Evolutionary conservation across 306 rosid genomes (phyloP).

Genomic region (Betula pendula): DNA sequence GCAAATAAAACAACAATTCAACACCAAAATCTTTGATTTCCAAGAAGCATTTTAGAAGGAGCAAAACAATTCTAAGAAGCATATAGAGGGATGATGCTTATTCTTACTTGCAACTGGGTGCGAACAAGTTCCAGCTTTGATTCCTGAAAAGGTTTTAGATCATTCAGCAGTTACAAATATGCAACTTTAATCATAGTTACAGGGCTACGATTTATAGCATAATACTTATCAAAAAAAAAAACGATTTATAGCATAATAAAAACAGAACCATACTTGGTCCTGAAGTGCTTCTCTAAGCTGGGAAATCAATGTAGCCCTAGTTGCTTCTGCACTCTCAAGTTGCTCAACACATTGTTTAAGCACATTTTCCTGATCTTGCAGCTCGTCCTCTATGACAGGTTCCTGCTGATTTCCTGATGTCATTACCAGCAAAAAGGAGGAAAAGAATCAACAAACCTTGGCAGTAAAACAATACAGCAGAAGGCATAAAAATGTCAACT

Average conservation of each 20-base stretch:
- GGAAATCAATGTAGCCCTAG: conserved; percentile 64
- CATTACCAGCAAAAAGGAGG: neutral
- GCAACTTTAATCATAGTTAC: neutral
- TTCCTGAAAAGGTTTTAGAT: conserved; percentile 62
- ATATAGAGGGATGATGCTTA: conserved; percentile 16
- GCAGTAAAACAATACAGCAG: neutral
- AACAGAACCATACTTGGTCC: conserved; percentile 60
- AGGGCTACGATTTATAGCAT: conserved; percentile 6
- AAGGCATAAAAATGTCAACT: neutral
- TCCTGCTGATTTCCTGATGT: conserved; percentile 63
- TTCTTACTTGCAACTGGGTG: conserved; percentile 76
- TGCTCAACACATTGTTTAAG: conserved; percentile 58
- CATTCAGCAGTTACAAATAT: conserved; percentile 24
- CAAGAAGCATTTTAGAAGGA: neutral
- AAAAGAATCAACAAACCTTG: neutral
- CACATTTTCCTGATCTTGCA: conserved; percentile 65
- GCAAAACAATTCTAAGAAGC: neutral
- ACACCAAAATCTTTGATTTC: neutral
- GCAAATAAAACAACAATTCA: neutral
- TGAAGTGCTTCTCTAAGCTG: conserved; percentile 79
- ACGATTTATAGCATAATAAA: conserved; percentile 3
- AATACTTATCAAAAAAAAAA: no score
- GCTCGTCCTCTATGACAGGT: conserved; percentile 57
- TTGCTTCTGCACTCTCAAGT: conserved; percentile 62
- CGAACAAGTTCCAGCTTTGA: conserved; percentile 64